Base-by-base conservation (phyloP, 2,329 filamentous ascomycete genomes). In the Ceratocystis ficicola region DNA sequence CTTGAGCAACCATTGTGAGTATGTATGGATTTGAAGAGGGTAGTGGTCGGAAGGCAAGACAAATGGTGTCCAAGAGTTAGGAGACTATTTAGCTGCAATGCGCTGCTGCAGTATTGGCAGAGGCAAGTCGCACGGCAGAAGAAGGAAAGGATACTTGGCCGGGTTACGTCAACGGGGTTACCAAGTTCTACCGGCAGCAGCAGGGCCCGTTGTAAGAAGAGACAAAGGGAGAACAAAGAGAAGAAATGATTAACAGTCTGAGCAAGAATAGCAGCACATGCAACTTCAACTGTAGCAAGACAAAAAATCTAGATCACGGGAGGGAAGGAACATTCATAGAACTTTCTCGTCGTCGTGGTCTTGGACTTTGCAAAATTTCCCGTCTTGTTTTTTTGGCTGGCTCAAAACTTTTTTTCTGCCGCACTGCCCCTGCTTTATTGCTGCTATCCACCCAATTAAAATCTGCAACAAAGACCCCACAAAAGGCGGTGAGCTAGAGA, bases 1-100 rank as follows among this genome's bases (percentile, higher is more conserved):
- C 81, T 68, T 41, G 62, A 30, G 36, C 30, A 57, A 46, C 65
- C 64, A 66, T 66, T 66, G 63, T 63, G 59, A n/a, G 20, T 52
- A 41, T 44, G 25, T 61, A 48, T 55, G 44, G 59, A 60, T 25
- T 28, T 32, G 60, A 48, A 44, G 48, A 17, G 22, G 44, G 61
- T 25, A 46, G n/a, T n/a, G 52, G 44, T 55, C 17, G 12, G 41
- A 32, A 59, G 44, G 20, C 48, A n/a, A 52, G 62, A 52, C 30
- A 15, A 15, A 64, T 8, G 28, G 7, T 12, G 60, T 44, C 15
- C 12, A 12, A 46, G 22, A 30, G 15, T 15, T 3, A 22, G 20
- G 44, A 46, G 28, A 17, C 25, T 6, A 28, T 32, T 25, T 48
- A 15, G 50, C 52, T 44, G 52, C 22, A 1, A 65, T 30, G 10